Conservation (phyloP, 345 rosid species). For the Salix brachista region DNA sequence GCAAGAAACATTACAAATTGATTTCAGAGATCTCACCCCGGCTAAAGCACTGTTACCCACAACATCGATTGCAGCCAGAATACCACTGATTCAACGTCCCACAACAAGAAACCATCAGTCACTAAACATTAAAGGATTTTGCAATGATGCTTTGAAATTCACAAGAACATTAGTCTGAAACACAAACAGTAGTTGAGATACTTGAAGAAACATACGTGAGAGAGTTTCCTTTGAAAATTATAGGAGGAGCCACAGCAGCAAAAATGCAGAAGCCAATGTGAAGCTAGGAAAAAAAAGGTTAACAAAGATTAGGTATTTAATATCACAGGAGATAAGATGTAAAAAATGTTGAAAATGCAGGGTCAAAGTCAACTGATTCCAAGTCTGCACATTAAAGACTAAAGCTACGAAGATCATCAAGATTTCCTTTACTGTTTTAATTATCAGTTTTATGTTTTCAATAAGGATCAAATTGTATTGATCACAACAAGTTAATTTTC, state of each 20-base stretch:
- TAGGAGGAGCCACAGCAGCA: constrained; percentile 40
- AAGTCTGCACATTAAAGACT: too few species aligned
- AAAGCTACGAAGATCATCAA: too few species aligned
- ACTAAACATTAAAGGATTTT: not conserved
- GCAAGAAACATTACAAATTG: not conserved
- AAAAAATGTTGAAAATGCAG: too few species aligned
- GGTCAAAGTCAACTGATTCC: too few species aligned
- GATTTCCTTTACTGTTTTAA: too few species aligned
- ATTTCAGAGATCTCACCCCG: constrained; percentile 23
- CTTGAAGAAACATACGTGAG: constrained; percentile 21
- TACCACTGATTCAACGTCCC: constrained; percentile 20
- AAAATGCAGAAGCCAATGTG: constrained; percentile 33
- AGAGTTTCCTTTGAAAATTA: constrained; percentile 33
- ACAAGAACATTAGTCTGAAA: too few species aligned
- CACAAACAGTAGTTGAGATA: not conserved
- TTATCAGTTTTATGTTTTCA: too few species aligned
- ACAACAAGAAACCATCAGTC: constrained; percentile 7
- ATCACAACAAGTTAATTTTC: too few species aligned
- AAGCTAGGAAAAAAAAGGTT: constrained; percentile 9
- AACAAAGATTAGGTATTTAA: not conserved
- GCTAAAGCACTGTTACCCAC: constrained; percentile 9
- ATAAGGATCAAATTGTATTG: too few species aligned
- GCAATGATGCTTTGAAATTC: not conserved
- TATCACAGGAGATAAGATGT: not conserved
- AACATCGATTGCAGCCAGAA: constrained; percentile 29